Evolutionary conservation across 1,284 basidiomycete species (phyloP).

Genomic region (Apiotrichum gracile): DNA sequence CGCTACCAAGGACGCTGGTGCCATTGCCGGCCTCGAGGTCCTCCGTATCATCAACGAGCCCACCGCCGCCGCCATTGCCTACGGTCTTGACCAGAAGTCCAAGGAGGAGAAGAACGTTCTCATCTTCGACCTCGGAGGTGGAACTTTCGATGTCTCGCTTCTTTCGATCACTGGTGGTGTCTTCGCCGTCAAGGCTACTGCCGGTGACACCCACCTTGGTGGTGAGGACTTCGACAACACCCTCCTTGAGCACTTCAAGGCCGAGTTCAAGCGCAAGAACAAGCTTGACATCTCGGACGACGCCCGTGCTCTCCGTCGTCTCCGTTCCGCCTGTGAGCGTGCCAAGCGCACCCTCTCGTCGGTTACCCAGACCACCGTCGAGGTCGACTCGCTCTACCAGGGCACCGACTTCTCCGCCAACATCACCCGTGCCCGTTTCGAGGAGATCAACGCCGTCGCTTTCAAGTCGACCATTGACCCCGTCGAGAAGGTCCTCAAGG

Average conservation of each 20-base stretch:
- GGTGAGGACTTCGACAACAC: slow-evolving; percentile 99
- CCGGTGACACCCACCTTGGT: slow-evolving; percentile 97
- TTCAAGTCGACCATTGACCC: slow-evolving; percentile 98
- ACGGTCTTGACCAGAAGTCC: slow-evolving; percentile 64
- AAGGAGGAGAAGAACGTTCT: slow-evolving; percentile 95
- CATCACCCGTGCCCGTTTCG: slow-evolving; percentile 98
- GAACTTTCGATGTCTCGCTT: slow-evolving; percentile 63
- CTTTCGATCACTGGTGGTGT: slow-evolving; percentile 59
- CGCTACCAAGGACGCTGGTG: slow-evolving; percentile 59
- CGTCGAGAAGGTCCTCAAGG: slow-evolving; percentile 98
- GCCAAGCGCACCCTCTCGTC: slow-evolving; percentile 98
- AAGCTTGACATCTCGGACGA: slow-evolving; percentile 91
- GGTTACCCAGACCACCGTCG: slow-evolving; percentile 96
- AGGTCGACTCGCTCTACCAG: slow-evolving; percentile 97
- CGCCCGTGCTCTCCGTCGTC: slow-evolving; percentile 88
- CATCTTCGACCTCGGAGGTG: slow-evolving; percentile 99
- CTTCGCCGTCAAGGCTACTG: slow-evolving; percentile 67
- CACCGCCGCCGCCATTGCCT: slow-evolving; percentile 53
- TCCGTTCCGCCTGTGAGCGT: slow-evolving; percentile 96
- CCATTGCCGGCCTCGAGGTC: slow-evolving; percentile 60
- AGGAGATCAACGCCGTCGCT: slow-evolving; percentile 90
- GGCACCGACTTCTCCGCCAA: slow-evolving; percentile 83
- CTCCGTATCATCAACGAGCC: slow-evolving; percentile 66
- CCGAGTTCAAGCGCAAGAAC: slow-evolving; percentile 65
- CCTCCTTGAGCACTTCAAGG: slow-evolving; percentile 77